Conservation (phyloP, 2,329 filamentous ascomycete species). For the Aciculosporium take region DNA sequence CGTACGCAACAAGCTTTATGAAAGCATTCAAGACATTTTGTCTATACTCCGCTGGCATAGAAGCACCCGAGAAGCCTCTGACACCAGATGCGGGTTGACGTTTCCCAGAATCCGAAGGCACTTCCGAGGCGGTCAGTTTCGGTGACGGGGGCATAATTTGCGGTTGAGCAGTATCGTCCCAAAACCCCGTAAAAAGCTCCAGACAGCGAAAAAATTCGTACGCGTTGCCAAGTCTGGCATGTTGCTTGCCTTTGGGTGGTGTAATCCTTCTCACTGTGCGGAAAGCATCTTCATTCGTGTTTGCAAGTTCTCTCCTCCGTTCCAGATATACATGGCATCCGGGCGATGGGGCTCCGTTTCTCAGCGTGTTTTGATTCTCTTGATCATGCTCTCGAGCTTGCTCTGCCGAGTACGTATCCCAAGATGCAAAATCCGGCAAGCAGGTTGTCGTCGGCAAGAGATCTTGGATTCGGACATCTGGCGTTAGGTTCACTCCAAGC, state of each 20-base stretch:
- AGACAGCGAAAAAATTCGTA: constrained; percentile 54
- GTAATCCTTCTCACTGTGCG: constrained; percentile 45
- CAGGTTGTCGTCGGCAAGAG: constrained; percentile 39
- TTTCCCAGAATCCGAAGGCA: constrained; percentile 5
- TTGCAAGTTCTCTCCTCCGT: constrained; percentile 41
- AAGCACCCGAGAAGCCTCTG: constrained; percentile 35
- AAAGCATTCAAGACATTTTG: constrained; percentile 44
- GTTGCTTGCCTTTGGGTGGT: constrained; percentile 35
- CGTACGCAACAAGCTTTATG: constrained; percentile 49
- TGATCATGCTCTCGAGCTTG: constrained; percentile 34
- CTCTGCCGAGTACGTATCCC: constrained; percentile 35
- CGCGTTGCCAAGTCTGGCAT: constrained; percentile 44
- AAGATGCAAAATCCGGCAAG: constrained; percentile 38
- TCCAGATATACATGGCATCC: constrained; percentile 45
- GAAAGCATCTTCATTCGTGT: constrained; percentile 43
- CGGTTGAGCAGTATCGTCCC: constrained; percentile 43
- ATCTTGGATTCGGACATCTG: constrained; percentile 31
- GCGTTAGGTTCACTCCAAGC: constrained; percentile 40
- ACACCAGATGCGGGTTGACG: constrained; percentile 7
- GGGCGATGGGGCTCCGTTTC: constrained; percentile 39
- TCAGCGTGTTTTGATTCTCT: constrained; percentile 32
- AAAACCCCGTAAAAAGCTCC: constrained; percentile 43
- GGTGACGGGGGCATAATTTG: constrained; percentile 19
- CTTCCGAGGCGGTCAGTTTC: constrained; percentile 14
- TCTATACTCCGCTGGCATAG: constrained; percentile 44